Evolutionary conservation across 2,329 filamentous ascomycete genomes (phyloP), one percentile per base, ranked within the genome.

Genomic region (Microdochium trichocladiopsis): DNA sequence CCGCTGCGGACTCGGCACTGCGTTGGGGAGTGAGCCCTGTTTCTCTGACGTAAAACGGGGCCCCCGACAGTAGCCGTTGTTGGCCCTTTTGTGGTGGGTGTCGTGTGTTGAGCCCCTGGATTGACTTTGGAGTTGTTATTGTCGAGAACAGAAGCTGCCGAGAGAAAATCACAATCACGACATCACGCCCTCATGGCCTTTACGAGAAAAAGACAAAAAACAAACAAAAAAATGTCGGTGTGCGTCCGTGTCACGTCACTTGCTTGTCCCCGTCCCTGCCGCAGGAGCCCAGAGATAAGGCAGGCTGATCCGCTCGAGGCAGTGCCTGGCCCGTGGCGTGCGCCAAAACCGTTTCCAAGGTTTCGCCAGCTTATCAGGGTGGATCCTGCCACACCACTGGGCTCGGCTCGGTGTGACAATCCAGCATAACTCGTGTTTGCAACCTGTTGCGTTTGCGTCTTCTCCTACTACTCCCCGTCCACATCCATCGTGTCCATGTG

Each of bases 401-500:
- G n/a, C n/a, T n/a, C n/a, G n/a, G n/a, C n/a, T n/a, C n/a, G n/a
- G n/a, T n/a, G n/a, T n/a, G n/a, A n/a, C n/a, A n/a, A n/a, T n/a
- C n/a, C n/a, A n/a, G n/a, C n/a, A n/a, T n/a, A n/a, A n/a, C 9
- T 21, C 41, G 21, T 16, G 3, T 21, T 18, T 45, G 41, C 18
- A 5, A 41, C 41, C 21, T 45, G 12, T 18, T 45, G n/a, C 3
- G n/a, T 18, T 33, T 8, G 28, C 28, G 28, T 8, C 28, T 33
- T 8, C 28, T 33, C 8, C 8, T 14, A 14, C 28, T 33, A 33
- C 28, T 33, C 28, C 28, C 8, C 28, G 28, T 33, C 28, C n/a
- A n/a, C n/a, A 33, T 33, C 28, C 28, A 33, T 33, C 28, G 28
- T 33, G 14, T 56, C 54, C 52, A 62, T 57, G 41, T 62, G 60